Evolutionary conservation across 2,329 filamentous ascomycete genomes (phyloP).

Genomic region (Trichoderma sp.): DNA sequence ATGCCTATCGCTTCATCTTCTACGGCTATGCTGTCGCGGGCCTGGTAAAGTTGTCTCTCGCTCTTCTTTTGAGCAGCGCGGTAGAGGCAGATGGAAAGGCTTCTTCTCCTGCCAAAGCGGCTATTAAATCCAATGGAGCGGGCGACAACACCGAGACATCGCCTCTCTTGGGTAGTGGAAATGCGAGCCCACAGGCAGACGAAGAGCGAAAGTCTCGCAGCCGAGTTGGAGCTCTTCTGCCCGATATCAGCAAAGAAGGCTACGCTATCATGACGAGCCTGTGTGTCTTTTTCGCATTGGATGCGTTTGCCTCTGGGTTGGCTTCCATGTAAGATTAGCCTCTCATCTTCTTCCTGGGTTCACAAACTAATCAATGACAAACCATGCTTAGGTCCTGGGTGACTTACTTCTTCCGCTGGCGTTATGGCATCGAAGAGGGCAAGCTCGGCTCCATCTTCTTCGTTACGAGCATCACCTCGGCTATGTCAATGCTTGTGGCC

Average conservation of each 20-base stretch:
- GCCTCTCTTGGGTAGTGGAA: slow-evolving; percentile 28
- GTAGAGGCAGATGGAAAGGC: slow-evolving; percentile 39
- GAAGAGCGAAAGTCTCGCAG: neutral
- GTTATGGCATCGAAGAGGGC: slow-evolving; percentile 48
- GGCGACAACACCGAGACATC: slow-evolving; percentile 24
- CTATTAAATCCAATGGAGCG: neutral
- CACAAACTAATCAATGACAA: slow-evolving; percentile 27
- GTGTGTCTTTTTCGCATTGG: slow-evolving; percentile 65
- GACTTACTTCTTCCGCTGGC: slow-evolving; percentile 54
- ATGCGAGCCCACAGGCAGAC: slow-evolving; percentile 10
- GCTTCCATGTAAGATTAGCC: slow-evolving; percentile 52
- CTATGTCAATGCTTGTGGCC: slow-evolving; percentile 51
- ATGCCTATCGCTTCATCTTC: slow-evolving; percentile 57
- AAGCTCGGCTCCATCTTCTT: slow-evolving; percentile 56
- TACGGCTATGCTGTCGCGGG: slow-evolving; percentile 57
- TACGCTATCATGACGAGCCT: slow-evolving; percentile 57
- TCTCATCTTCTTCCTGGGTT: slow-evolving; percentile 29
- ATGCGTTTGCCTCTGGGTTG: slow-evolving; percentile 69
- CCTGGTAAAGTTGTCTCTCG: slow-evolving; percentile 53
- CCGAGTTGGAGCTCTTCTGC: slow-evolving; percentile 39
- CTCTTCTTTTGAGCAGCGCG: slow-evolving; percentile 47
- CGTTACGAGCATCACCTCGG: slow-evolving; percentile 50
- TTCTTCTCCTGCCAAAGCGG: neutral
- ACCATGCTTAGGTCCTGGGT: slow-evolving; percentile 49
- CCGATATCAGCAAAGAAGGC: slow-evolving; percentile 57